A percentile compares a stretch with the other conserved stretches of the same genome.
Evolutionary conservation across 495 filamentous ascomycete species (phyloP).

Genomic region (Annulohypoxylon bovei): DNA sequence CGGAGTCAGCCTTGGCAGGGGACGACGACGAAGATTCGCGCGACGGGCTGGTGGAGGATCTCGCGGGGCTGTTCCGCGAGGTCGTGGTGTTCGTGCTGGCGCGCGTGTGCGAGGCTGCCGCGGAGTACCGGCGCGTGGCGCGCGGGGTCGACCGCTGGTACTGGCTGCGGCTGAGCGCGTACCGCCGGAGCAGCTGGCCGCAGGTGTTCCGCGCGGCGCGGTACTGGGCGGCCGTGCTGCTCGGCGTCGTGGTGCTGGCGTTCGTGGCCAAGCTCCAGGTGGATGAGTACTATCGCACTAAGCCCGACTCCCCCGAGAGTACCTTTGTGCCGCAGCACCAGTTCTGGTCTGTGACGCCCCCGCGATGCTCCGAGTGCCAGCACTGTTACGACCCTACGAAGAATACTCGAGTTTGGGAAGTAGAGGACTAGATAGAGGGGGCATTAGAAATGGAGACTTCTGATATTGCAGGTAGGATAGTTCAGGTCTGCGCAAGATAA

Average conservation of each 20-base stretch:
- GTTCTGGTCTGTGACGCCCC: constrained; percentile 13
- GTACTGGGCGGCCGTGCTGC: neutral
- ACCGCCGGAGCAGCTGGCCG: constrained; percentile 18
- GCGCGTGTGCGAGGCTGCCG: neutral
- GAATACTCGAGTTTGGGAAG: neutral
- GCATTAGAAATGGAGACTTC: neutral
- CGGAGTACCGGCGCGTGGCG: neutral
- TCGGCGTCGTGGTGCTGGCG: neutral
- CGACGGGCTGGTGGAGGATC: too few species aligned
- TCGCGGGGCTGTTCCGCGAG: too few species aligned
- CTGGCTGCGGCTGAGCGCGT: constrained; percentile 4
- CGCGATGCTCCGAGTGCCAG: neutral
- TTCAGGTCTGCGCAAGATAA: too few species aligned
- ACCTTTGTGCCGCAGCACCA: neutral
- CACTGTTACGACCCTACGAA: neutral
- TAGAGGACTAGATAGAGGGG: neutral
- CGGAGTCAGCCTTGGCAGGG: too few species aligned
- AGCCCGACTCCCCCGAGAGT: too few species aligned
- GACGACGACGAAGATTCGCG: too few species aligned
- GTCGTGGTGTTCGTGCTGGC: too few species aligned
- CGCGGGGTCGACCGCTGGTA: neutral
- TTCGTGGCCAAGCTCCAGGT: neutral
- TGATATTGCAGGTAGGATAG: neutral
- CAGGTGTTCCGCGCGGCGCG: neutral
- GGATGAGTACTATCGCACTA: too few species aligned